These are phyloP conservation scores for Penicillium occitanis DNA, from an alignment of 2,329 filamentous ascomycete species.

Conservation along the genomic window DNA sequence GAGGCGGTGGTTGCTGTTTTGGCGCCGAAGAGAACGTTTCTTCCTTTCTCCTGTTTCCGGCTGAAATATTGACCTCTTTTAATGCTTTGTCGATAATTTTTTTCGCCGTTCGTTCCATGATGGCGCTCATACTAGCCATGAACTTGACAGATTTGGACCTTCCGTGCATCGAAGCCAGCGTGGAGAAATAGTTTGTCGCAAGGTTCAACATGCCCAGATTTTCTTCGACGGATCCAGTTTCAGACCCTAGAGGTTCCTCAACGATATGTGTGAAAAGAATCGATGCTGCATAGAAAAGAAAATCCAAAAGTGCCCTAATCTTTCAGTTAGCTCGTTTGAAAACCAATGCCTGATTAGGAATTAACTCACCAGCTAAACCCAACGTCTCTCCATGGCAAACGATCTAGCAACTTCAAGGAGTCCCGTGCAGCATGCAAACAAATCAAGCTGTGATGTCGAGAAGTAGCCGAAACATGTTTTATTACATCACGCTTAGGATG, in stretches of 20 bases:
- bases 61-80: constrained; percentile 55
- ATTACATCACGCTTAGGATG: constrained; percentile 64
- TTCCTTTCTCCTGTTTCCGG: constrained; percentile 1
- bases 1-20: background rate
- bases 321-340: background rate
- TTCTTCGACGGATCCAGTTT: constrained; percentile 61
- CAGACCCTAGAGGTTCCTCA: constrained; percentile 80
- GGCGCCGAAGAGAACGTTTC: background rate
- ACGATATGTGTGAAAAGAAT: constrained; percentile 91
- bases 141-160: constrained; percentile 82
- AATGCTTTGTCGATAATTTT: constrained; percentile 85
- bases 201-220: constrained; percentile 84
- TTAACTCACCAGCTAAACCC: constrained; percentile 80
- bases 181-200: constrained; percentile 84
- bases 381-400: constrained; percentile 89
- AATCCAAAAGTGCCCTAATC: constrained; percentile 78
- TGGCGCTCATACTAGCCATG: constrained; percentile 84
- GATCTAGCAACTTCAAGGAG: constrained; percentile 86
- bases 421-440: constrained; percentile 88
- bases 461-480: constrained; percentile 47
- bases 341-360: background rate
- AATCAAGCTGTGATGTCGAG: constrained; percentile 82
- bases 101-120: constrained; percentile 88
- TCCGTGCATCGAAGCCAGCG: constrained; percentile 73
- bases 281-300: constrained; percentile 86